phyloP scores from a whole-genome alignment of 768 basidiomycete genomes.

The Trametes elegans region DNA sequence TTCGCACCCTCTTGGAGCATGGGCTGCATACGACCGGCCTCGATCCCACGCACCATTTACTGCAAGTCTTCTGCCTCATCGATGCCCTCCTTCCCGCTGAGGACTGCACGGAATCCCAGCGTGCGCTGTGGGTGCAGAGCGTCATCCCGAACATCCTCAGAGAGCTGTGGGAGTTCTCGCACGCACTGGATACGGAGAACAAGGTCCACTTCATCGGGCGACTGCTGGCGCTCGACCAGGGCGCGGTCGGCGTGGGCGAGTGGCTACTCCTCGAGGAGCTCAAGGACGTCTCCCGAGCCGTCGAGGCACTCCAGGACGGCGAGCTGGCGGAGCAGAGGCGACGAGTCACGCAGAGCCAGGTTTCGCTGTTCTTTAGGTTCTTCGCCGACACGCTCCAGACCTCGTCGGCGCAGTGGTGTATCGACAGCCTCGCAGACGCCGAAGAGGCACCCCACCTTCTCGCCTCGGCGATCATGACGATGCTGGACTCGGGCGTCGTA shows the following conservation, averaged over 20 bases:
- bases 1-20: slow-evolving; percentile 56
- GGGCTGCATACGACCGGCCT: slow-evolving; percentile 36
- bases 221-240: slow-evolving; percentile 56
- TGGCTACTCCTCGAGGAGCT: slow-evolving; percentile 71
- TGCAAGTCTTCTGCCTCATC: slow-evolving; percentile 55
- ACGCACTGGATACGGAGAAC: slow-evolving; percentile 52
- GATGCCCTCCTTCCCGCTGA: slow-evolving; percentile 52
- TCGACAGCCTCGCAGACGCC: slow-evolving; percentile 39
- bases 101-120: slow-evolving; percentile 31
- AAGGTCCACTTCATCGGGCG: slow-evolving; percentile 53
- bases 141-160: slow-evolving; percentile 57
- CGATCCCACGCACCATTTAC: slow-evolving; percentile 58
- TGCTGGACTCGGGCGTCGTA: slow-evolving; percentile 49
- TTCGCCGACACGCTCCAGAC: slow-evolving; percentile 43
- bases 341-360: slow-evolving; percentile 45
- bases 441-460: slow-evolving; percentile 44
- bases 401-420: slow-evolving; percentile 44
- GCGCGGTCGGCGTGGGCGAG: slow-evolving; percentile 56
- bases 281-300: slow-evolving; percentile 43
- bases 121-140: slow-evolving; percentile 46
- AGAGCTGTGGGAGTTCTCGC: slow-evolving; percentile 56
- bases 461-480: slow-evolving; percentile 39
- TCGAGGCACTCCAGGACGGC: slow-evolving; percentile 36
- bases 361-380: slow-evolving; percentile 49
- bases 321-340: slow-evolving; percentile 34